Conservation (phyloP, 169 alveolate genomes). For the Plasmodium malariae region DNA sequence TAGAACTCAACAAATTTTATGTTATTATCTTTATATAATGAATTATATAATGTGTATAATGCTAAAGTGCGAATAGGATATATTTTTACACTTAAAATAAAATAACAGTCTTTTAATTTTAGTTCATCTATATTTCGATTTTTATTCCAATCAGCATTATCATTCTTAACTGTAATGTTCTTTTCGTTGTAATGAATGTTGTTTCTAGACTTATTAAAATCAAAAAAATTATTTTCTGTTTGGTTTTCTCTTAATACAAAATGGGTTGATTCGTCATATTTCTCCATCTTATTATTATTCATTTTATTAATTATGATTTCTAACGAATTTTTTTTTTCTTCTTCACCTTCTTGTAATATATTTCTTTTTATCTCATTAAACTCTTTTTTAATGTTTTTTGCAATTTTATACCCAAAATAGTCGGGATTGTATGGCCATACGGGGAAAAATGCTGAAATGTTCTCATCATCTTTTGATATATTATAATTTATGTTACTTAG, state of each 20-base stretch:
- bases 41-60: slow-evolving; percentile 49
- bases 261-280: slow-evolving; percentile 13
- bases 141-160: slow-evolving; percentile 10
- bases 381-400: slow-evolving; percentile 44
- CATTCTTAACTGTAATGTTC: background rate
- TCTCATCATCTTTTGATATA: slow-evolving; percentile 36
- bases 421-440: slow-evolving; percentile 70
- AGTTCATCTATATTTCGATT: slow-evolving; percentile 28
- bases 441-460: slow-evolving; percentile 61
- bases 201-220: background rate
- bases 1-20: slow-evolving; percentile 33
- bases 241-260: background rate
- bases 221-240: background rate
- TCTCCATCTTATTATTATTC: background rate
- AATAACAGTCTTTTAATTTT: slow-evolving; percentile 65
- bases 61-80: slow-evolving; percentile 56
- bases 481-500: slow-evolving; percentile 32
- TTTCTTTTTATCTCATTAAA: slow-evolving; percentile 17
- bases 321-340: background rate
- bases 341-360: slow-evolving; percentile 16
- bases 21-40: slow-evolving; percentile 46
- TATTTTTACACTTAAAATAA: slow-evolving; percentile 48
- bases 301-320: slow-evolving; percentile 28
- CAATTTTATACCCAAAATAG: slow-evolving; percentile 50
- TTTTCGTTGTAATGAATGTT: background rate